Percentiles rank a stretch among this genome's conserved stretches.
These are phyloP conservation scores for Anacardium occidentale DNA, from an alignment of 345 rosid species.

Conservation along the genomic window DNA sequence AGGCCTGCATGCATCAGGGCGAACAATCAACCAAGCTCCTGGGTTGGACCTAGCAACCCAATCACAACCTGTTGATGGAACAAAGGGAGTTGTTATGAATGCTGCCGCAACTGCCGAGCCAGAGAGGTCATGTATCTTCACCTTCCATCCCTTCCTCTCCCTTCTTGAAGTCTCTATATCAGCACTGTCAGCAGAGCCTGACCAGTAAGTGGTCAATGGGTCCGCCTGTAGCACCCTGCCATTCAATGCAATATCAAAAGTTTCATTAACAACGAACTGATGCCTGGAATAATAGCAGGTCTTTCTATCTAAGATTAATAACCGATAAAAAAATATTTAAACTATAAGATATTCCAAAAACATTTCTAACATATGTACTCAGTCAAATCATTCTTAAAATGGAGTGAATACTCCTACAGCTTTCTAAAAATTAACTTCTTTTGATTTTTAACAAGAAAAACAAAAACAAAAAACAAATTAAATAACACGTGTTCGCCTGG, in stretches of 20 bases:
- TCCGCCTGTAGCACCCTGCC: constrained; percentile 71
- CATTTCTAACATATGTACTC: neutral
- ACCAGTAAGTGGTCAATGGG: constrained; percentile 62
- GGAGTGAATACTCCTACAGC: neutral
- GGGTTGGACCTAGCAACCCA: constrained; percentile 98
- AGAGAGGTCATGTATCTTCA: constrained; percentile 94
- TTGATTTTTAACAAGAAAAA: neutral
- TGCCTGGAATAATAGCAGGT: constrained; percentile 10
- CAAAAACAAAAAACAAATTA: too few species aligned
- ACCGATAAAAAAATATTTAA: neutral
- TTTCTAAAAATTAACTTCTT: neutral
- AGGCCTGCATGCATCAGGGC: constrained; percentile 73
- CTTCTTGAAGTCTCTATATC: constrained; percentile 70
- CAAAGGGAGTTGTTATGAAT: constrained; percentile 97
- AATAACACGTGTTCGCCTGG: too few species aligned
- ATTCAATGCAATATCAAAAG: constrained; percentile 29
- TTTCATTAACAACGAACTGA: constrained; percentile 32
- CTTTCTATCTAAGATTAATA: constrained; percentile 6
- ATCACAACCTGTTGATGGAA: constrained; percentile 92
- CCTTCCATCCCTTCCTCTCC: constrained; percentile 97
- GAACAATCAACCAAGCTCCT: constrained; percentile 91
- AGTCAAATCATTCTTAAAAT: neutral
- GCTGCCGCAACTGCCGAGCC: constrained; percentile 97
- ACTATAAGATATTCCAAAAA: neutral
- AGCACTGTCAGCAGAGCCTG: constrained; percentile 44